A percentile compares a stretch with the other conserved stretches of the same genome.
phyloP scores from a whole-genome alignment of 768 basidiomycete species.

The Kwoniella newhampshirensis region DNA sequence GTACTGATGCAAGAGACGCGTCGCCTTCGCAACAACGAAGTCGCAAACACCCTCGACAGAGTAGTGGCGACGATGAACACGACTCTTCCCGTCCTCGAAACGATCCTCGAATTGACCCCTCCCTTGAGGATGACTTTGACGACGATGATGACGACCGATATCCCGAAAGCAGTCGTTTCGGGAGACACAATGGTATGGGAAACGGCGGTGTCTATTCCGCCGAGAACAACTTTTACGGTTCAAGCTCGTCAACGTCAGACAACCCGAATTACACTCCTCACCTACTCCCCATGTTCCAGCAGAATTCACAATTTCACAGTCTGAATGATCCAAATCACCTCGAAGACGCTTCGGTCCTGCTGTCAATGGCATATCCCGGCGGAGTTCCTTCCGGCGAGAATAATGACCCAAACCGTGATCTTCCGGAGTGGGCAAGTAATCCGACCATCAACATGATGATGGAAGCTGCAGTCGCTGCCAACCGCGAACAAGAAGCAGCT shows the following conservation, averaged over 20 bases:
- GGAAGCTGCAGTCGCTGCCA: constrained; percentile 25
- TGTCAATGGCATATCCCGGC: constrained; percentile 51
- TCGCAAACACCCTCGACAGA: constrained; percentile 27
- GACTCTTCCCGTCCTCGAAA: constrained; percentile 8
- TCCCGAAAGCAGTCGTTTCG: constrained; percentile 19
- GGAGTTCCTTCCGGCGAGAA: constrained; percentile 19
- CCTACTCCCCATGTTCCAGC: constrained; percentile 41
- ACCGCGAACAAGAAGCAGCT: constrained; percentile 14
- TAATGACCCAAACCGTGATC: constrained; percentile 17
- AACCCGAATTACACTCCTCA: constrained; percentile 43
- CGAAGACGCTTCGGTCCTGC: constrained; percentile 50
- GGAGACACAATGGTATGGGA: constrained; percentile 28
- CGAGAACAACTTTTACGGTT: constrained; percentile 21
- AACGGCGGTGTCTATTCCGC: constrained; percentile 30
- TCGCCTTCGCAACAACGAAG: constrained; percentile 24
- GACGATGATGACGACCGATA: constrained; percentile 17
- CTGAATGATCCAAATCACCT: constrained; percentile 40
- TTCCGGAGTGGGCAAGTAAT: constrained; percentile 31
- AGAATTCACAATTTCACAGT: constrained; percentile 20
- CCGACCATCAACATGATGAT: constrained; percentile 43
- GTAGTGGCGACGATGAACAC: constrained; percentile 14
- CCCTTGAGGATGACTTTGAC: constrained; percentile 28
- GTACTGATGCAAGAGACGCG: constrained; percentile 35
- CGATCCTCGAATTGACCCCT: constrained; percentile 16
- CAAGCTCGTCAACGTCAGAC: constrained; percentile 12